These are phyloP conservation scores for Bruguiera parviflora DNA, from an alignment of 345 rosid genomes.

Conservation along the genomic window DNA sequence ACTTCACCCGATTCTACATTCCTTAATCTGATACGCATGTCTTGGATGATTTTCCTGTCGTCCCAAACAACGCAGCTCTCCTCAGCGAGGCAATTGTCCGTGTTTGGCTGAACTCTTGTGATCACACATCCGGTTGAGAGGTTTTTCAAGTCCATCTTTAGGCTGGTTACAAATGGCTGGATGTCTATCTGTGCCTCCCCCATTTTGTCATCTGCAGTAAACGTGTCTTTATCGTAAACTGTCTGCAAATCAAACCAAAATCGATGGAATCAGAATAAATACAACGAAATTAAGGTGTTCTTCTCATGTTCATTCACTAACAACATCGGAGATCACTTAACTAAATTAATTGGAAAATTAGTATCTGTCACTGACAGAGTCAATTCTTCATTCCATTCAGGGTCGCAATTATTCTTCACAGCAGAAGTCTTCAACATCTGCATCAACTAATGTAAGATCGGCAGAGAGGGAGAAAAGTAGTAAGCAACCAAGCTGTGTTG, in stretches of 20 bases:
- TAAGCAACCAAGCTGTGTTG: background rate
- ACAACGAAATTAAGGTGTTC: background rate
- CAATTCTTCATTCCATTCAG: conserved; percentile 35
- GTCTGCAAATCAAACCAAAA: conserved; percentile 14
- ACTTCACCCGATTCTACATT: conserved; percentile 31
- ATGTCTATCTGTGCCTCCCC: conserved; percentile 33
- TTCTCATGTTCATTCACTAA: background rate
- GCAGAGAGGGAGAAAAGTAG: background rate
- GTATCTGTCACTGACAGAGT: conserved; percentile 25
- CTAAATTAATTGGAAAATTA: conserved; percentile 24
- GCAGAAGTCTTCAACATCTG: conserved; percentile 31
- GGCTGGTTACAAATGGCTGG: conserved; percentile 19
- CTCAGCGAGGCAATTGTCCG: conserved; percentile 24
- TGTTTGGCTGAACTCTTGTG: conserved; percentile 20
- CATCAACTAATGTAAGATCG: background rate
- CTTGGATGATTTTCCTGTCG: conserved; percentile 24
- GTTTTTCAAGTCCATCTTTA: conserved; percentile 25
- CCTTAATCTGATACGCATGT: conserved; percentile 26
- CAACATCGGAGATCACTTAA: conserved; percentile 7
- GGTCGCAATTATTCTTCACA: conserved; percentile 24
- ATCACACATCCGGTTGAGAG: conserved; percentile 24
- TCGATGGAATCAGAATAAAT: background rate
- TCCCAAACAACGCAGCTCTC: conserved; percentile 30
- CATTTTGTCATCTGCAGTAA: conserved; percentile 32
- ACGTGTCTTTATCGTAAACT: conserved; percentile 30